Conservation (phyloP, 1,284 basidiomycete species). For the Amylostereum areolatum region DNA sequence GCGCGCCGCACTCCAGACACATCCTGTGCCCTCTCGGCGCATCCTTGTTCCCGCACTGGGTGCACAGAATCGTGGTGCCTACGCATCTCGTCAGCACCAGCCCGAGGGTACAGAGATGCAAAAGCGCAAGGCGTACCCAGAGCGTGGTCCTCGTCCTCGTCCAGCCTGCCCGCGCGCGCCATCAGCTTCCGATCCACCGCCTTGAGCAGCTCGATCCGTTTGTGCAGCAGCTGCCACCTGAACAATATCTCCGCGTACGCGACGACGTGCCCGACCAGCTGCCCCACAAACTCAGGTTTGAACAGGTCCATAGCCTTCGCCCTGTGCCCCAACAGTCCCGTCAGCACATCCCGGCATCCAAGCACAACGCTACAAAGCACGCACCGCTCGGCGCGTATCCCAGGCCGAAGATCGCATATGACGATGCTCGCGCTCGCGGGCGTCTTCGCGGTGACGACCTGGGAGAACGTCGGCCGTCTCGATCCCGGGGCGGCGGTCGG, state of each 20-base stretch:
- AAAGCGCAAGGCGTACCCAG: constrained; percentile 29
- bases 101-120: constrained; percentile 18
- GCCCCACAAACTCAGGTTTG: constrained; percentile 30
- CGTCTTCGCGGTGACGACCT: constrained; percentile 22
- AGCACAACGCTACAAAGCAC: constrained; percentile 4
- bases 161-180: constrained; percentile 15
- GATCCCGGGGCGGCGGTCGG: no score
- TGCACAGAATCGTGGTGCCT: constrained; percentile 12
- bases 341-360: constrained; percentile 1
- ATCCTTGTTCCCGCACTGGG: constrained; percentile 23
- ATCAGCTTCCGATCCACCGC: constrained; percentile 36
- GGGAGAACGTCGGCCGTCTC: constrained; percentile 29
- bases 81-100: background rate
- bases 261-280: constrained; percentile 55
- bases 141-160: constrained; percentile 27
- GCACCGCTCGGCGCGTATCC: constrained; percentile 17
- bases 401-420: constrained; percentile 20
- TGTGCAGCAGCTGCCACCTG: constrained; percentile 60
- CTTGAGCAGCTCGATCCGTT: constrained; percentile 67
- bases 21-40: constrained; percentile 24
- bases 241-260: constrained; percentile 73
- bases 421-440: constrained; percentile 29
- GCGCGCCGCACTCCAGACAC: constrained; percentile 46
- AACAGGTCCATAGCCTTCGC: constrained; percentile 19
- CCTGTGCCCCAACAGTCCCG: constrained; percentile 17